Conservation (phyloP, 805 yeast species). For the Pichia scutulata region DNA sequence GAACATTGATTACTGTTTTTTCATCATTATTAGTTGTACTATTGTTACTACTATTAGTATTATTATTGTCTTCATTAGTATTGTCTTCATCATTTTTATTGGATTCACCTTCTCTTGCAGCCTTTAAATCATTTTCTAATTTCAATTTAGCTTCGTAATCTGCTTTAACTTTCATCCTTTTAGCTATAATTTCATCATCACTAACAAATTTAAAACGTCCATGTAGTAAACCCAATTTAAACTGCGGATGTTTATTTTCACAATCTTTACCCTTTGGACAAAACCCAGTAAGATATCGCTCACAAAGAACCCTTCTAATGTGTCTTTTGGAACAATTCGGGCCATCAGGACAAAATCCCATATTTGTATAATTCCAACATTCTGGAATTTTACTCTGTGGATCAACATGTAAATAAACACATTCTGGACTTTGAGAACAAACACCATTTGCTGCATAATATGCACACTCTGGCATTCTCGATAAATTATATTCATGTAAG, state of each 20-base stretch:
- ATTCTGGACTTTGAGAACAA: slow-evolving; percentile 91
- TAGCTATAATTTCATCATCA: slow-evolving; percentile 31
- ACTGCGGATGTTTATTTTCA: slow-evolving; percentile 77
- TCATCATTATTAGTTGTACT: neutral
- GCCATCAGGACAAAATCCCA: slow-evolving; percentile 90
- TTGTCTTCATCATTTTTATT: neutral
- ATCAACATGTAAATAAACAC: slow-evolving; percentile 86
- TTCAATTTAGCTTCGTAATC: slow-evolving; percentile 2
- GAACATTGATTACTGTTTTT: neutral
- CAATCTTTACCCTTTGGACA: slow-evolving; percentile 86
- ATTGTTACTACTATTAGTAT: neutral
- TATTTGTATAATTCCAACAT: slow-evolving; percentile 67
- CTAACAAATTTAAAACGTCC: slow-evolving; percentile 38
- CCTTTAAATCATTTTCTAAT: slow-evolving; percentile 5
- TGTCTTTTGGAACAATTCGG: slow-evolving; percentile 81
- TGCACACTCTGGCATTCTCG: slow-evolving; percentile 95
- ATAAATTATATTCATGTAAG: slow-evolving; percentile 85
- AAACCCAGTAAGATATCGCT: slow-evolving; percentile 77
- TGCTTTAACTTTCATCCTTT: slow-evolving; percentile 16
- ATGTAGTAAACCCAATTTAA: slow-evolving; percentile 38
- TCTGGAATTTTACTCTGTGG: slow-evolving; percentile 84
- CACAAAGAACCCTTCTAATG: slow-evolving; percentile 68
- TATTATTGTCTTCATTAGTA: neutral
- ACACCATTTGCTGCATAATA: slow-evolving; percentile 75
- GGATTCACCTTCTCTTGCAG: neutral